A percentile compares a stretch with the other conserved stretches of the same genome.
Evolutionary conservation across 2,329 filamentous ascomycete species (phyloP).

Genomic region (Penicillium polonicum): DNA sequence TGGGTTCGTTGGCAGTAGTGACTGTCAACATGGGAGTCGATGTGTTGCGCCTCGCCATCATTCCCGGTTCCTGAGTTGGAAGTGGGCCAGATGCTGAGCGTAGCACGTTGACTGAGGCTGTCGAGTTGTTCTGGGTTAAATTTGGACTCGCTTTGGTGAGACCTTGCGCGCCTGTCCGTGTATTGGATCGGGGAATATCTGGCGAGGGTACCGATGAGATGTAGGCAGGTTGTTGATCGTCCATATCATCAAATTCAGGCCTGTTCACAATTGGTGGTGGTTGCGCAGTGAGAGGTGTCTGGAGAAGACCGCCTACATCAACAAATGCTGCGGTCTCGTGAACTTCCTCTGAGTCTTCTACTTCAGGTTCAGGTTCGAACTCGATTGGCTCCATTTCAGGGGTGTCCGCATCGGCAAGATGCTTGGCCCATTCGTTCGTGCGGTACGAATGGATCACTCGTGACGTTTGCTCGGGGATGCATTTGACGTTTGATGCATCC

Average conservation of each 20-base stretch:
- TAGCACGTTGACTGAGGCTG: constrained; percentile 9
- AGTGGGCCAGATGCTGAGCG: constrained; percentile 1
- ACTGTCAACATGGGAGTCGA: constrained; percentile 27
- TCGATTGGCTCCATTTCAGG: constrained; percentile 55
- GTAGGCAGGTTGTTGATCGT: constrained; percentile 17
- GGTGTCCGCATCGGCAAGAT: constrained; percentile 72
- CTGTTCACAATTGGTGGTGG: constrained; percentile 40
- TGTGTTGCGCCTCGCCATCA: constrained; percentile 8
- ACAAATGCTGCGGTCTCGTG: constrained; percentile 61
- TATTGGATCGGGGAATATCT: constrained; percentile 10
- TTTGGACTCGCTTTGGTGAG: constrained; percentile 5
- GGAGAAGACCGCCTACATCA: constrained; percentile 62
- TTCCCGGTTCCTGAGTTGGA: neutral
- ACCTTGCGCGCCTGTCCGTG: constrained; percentile 7
- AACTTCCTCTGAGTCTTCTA: constrained; percentile 27
- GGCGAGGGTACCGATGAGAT: constrained; percentile 9
- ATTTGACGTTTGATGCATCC: constrained; percentile 46
- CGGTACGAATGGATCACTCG: constrained; percentile 78
- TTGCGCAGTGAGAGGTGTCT: constrained; percentile 57
- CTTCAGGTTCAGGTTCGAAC: constrained; percentile 34
- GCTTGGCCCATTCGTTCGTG: constrained; percentile 96
- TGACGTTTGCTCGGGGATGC: constrained; percentile 69
- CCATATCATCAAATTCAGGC: constrained; percentile 14
- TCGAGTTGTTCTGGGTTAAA: constrained; percentile 15
- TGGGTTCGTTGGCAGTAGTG: constrained; percentile 12